Percentiles rank a stretch among this genome's conserved stretches.
Conservation (phyloP, 2,329 filamentous ascomycete species). For the Aspergillus sp. region DNA sequence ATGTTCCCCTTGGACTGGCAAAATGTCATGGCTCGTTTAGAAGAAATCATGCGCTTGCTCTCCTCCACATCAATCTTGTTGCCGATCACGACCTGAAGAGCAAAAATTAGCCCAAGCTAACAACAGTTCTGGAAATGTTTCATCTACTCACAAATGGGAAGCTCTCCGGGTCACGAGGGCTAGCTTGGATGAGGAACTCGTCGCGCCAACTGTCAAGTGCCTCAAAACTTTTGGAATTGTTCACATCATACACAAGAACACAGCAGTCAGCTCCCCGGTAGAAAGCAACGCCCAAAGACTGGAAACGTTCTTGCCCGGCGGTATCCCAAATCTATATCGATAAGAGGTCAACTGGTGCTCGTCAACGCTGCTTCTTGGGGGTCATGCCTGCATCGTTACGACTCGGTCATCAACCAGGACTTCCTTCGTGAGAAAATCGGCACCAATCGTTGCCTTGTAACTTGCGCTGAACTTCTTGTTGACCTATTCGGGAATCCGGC, state of each 20-base stretch:
- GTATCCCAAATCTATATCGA: slow-evolving; percentile 91
- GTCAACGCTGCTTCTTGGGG: neutral
- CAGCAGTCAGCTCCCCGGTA: slow-evolving; percentile 98
- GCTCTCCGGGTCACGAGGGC: slow-evolving; percentile 91
- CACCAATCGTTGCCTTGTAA: slow-evolving; percentile 99
- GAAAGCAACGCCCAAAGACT: slow-evolving; percentile 95
- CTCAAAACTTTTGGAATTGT: slow-evolving; percentile 99
- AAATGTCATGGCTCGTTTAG: slow-evolving; percentile 94
- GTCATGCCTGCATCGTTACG: slow-evolving; percentile 91
- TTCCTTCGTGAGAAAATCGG: slow-evolving; percentile 97
- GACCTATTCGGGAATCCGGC: slow-evolving; percentile 64
- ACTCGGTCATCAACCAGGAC: slow-evolving; percentile 95
- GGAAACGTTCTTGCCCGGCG: slow-evolving; percentile 94
- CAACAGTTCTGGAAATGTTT: neutral
- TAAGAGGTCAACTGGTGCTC: slow-evolving; percentile 12
- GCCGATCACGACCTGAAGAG: slow-evolving; percentile 78
- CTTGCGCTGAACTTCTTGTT: slow-evolving; percentile 99
- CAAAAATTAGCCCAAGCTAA: slow-evolving; percentile 9
- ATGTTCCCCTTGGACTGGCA: slow-evolving; percentile 97
- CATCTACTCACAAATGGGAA: slow-evolving; percentile 88
- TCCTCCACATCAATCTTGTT: slow-evolving; percentile 99
- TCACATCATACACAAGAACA: slow-evolving; percentile 96
- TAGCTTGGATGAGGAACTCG: slow-evolving; percentile 97
- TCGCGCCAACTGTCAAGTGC: slow-evolving; percentile 98
- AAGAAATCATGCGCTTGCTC: slow-evolving; percentile 94